Evolutionary conservation across 768 basidiomycete genomes (phyloP).

Genomic region (Tephrocybe sp.): DNA sequence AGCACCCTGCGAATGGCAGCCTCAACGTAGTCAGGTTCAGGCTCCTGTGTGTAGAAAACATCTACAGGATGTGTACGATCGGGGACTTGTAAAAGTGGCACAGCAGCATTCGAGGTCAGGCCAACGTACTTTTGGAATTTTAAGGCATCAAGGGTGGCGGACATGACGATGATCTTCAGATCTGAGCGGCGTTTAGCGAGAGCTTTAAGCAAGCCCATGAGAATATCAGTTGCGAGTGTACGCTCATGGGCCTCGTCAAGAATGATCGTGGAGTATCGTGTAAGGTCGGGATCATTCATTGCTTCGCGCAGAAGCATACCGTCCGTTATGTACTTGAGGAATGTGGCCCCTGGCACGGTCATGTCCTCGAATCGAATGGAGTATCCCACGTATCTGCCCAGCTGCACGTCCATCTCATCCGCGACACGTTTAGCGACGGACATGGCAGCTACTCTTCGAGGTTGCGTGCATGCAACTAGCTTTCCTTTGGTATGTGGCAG

Average conservation of each 20-base stretch:
- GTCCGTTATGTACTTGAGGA: conserved; percentile 99
- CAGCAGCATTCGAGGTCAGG: conserved; percentile 42
- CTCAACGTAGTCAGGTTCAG: conserved; percentile 95
- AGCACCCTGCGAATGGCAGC: conserved; percentile 94
- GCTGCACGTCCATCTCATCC: conserved; percentile 97
- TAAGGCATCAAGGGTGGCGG: conserved; percentile 94
- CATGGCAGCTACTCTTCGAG: conserved; percentile 95
- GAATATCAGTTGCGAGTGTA: conserved; percentile 95
- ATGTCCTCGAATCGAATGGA: conserved; percentile 98
- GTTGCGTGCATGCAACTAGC: conserved; percentile 95
- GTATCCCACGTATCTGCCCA: conserved; percentile 96
- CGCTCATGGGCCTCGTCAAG: conserved; percentile 99
- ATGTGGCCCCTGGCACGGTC: conserved; percentile 87
- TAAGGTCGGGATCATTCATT: conserved; percentile 91
- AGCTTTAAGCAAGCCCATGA: conserved; percentile 93
- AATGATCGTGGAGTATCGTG: conserved; percentile 95
- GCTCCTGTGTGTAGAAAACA: conserved; percentile 90
- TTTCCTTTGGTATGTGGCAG: conserved; percentile 88
- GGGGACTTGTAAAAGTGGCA: conserved; percentile 87
- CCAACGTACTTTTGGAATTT: conserved; percentile 97
- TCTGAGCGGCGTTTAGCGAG: conserved; percentile 81
- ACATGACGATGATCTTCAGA: conserved; percentile 98
- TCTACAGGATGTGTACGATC: conserved; percentile 96
- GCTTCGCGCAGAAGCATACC: conserved; percentile 99
- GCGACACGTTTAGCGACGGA: conserved; percentile 98